Percentiles rank a stretch among this genome's conserved stretches.
Conservation (phyloP, 2,329 filamentous ascomycete species). For the Dactylonectria macrodidyma region DNA sequence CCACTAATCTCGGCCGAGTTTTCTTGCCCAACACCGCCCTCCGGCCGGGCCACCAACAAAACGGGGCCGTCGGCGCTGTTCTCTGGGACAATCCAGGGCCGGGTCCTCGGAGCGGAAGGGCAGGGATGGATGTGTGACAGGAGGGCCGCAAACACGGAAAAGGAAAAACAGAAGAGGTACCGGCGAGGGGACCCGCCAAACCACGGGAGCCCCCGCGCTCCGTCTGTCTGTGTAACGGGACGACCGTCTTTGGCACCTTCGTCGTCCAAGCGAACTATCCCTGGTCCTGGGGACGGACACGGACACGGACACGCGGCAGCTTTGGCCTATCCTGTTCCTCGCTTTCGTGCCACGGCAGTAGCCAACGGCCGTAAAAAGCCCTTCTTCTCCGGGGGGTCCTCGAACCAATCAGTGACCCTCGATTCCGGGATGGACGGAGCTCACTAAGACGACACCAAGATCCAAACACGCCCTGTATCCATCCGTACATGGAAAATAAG, state of each 20-base stretch:
- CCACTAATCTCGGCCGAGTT: slow-evolving; percentile 42
- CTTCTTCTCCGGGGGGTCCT: neutral
- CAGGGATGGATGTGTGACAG: neutral
- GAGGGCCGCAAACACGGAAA: no score
- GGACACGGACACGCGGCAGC: neutral
- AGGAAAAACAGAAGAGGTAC: no score
- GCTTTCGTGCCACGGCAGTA: neutral
- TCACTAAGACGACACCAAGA: neutral
- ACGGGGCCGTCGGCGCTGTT: neutral
- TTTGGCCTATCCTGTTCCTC: neutral
- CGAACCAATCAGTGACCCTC: slow-evolving; percentile 6
- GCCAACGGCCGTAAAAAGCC: no score
- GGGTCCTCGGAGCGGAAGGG: neutral
- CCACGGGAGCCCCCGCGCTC: neutral
- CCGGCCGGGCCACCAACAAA: slow-evolving; percentile 3
- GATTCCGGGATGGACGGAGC: neutral
- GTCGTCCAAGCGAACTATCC: neutral
- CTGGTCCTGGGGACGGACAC: neutral
- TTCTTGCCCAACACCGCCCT: slow-evolving; percentile 11
- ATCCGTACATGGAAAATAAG: neutral
- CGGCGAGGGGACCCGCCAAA: neutral
- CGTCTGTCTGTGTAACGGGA: neutral
- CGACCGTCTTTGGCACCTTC: neutral
- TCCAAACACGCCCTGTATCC: neutral
- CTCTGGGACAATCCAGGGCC: neutral